Evolutionary conservation across 345 rosid species (phyloP).

Genomic region (Laguncularia racemosa): DNA sequence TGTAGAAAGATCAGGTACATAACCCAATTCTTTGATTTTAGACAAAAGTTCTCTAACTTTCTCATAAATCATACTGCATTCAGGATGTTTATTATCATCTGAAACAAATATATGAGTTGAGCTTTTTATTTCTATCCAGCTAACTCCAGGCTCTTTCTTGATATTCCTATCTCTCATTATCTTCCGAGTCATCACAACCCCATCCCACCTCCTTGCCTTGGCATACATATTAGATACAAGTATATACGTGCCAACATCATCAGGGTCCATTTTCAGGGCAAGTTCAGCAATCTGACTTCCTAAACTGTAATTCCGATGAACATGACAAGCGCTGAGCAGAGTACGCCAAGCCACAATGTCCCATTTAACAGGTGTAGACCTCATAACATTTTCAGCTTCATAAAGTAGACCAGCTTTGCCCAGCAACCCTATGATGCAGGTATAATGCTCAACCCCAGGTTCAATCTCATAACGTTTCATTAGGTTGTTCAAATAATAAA

Average conservation of each 20-base stretch:
- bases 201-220: slow-evolving; percentile 65
- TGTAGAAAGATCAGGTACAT: slow-evolving; percentile 50
- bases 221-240: slow-evolving; percentile 60
- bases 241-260: slow-evolving; percentile 57
- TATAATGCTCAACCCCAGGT: slow-evolving; percentile 73
- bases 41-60: slow-evolving; percentile 54
- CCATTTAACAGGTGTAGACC: slow-evolving; percentile 54
- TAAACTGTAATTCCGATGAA: slow-evolving; percentile 47
- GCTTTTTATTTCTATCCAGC: slow-evolving; percentile 64
- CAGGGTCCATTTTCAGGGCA: slow-evolving; percentile 41
- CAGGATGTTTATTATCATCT: slow-evolving; percentile 58
- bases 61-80: slow-evolving; percentile 36
- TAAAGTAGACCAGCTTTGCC: slow-evolving; percentile 63
- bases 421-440: slow-evolving; percentile 69
- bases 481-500: slow-evolving; percentile 43
- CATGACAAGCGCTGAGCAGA: slow-evolving; percentile 60
- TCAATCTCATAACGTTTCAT: slow-evolving; percentile 46
- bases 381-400: slow-evolving; percentile 57
- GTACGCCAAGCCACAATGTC: slow-evolving; percentile 78
- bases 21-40: slow-evolving; percentile 61
- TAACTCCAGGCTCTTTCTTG: slow-evolving; percentile 88
- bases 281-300: slow-evolving; percentile 52
- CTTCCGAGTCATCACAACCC: slow-evolving; percentile 50
- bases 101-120: slow-evolving; percentile 57
- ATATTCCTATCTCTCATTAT: slow-evolving; percentile 51